Conservation (phyloP, 2,329 filamentous ascomycete species). For the Mycosphaerelloides madeirae region DNA sequence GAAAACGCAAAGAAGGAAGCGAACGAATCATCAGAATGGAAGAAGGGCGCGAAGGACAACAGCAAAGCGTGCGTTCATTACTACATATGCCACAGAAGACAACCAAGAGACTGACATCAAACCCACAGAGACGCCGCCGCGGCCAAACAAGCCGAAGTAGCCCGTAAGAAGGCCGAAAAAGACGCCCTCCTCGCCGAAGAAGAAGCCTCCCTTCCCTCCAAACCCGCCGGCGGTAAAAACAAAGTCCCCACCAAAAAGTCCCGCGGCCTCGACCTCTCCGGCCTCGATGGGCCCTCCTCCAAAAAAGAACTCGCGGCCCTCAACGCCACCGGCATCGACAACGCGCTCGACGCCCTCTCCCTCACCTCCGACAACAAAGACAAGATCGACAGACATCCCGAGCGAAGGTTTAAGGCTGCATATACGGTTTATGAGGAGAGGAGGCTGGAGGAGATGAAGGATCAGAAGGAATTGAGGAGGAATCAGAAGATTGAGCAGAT, state of each 20-base stretch:
- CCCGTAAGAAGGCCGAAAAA: slow-evolving; percentile 86
- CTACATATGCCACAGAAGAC: not conserved
- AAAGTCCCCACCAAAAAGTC: slow-evolving; percentile 54
- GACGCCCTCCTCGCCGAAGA: slow-evolving; percentile 80
- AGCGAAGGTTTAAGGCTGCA: slow-evolving; percentile 80
- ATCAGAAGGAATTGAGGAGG: slow-evolving; percentile 73
- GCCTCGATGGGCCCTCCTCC: slow-evolving; percentile 57
- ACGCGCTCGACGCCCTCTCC: slow-evolving; percentile 80
- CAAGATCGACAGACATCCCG: slow-evolving; percentile 84
- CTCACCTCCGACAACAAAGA: slow-evolving; percentile 56
- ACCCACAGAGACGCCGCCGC: slow-evolving; percentile 70
- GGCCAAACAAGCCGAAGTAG: slow-evolving; percentile 74
- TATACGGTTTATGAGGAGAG: slow-evolving; percentile 78
- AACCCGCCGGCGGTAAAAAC: slow-evolving; percentile 61
- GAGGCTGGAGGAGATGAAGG: slow-evolving; percentile 76
- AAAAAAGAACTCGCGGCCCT: slow-evolving; percentile 54
- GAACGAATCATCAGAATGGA: slow-evolving; percentile 72
- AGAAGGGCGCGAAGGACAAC: slow-evolving; percentile 76
- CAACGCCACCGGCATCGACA: slow-evolving; percentile 85
- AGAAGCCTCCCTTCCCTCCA: slow-evolving; percentile 62
- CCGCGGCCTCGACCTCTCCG: slow-evolving; percentile 67
- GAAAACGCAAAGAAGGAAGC: slow-evolving; percentile 62
- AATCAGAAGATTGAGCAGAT: slow-evolving; percentile 82
- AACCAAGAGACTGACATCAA: slow-evolving; percentile 3
- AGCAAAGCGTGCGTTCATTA: slow-evolving; percentile 70